These are phyloP conservation scores for Lathyrus tuberosus DNA, from an alignment of 306 rosid species.

Conservation along the genomic window DNA sequence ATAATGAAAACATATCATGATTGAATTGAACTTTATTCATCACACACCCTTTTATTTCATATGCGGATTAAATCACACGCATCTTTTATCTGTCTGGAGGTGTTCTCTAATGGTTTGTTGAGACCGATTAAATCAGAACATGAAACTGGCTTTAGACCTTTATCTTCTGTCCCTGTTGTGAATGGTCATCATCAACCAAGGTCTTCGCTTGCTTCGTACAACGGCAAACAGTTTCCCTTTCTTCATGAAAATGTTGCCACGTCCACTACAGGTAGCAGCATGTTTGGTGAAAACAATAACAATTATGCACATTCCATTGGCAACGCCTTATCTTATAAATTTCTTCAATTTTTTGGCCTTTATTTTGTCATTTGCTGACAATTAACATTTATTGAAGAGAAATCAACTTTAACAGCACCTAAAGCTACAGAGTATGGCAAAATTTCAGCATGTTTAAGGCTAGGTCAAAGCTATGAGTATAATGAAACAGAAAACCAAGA, in stretches of 20 bases:
- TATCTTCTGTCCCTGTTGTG: conserved; percentile 48
- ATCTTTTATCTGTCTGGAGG: conserved; percentile 72
- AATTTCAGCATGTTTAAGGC: too few species aligned
- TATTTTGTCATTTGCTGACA: too few species aligned
- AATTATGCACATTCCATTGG: conserved; percentile 45
- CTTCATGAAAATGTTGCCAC: conserved; percentile 55
- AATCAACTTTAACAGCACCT: too few species aligned
- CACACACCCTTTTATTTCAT: too few species aligned
- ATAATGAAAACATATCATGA: too few species aligned
- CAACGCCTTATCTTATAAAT: conserved; percentile 40
- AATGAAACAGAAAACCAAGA: too few species aligned
- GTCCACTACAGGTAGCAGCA: conserved; percentile 52
- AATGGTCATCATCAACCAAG: conserved; percentile 54
- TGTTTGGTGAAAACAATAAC: conserved; percentile 48
- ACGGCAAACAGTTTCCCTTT: conserved; percentile 56
- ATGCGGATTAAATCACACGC: too few species aligned
- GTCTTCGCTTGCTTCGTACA: conserved; percentile 46
- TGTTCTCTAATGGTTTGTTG: conserved; percentile 57
- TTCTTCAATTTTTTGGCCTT: too few species aligned
- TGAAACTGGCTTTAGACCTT: conserved; percentile 42
- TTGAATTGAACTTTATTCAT: too few species aligned
- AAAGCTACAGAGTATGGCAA: too few species aligned
- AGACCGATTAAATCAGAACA: conserved; percentile 57
- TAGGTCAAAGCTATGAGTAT: too few species aligned
- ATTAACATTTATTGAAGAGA: too few species aligned